Conservation (phyloP, 75 land plant genomes). For the Picea sitchensis region DNA sequence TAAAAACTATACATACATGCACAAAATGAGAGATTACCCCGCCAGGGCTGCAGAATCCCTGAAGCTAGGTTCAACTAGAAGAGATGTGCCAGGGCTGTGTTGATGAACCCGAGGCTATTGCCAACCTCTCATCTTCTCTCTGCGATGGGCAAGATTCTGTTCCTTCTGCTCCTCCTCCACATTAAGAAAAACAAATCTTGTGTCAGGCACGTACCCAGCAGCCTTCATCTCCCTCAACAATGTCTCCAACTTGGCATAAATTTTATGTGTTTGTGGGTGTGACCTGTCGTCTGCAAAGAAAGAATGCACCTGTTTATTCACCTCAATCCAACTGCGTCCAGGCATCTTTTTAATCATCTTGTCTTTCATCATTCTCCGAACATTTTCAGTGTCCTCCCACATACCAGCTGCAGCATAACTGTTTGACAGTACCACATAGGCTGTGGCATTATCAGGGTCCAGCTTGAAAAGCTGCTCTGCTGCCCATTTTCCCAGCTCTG, state of each 20-base stretch:
- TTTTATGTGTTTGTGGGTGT: constrained; percentile 7
- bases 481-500: constrained; percentile 7
- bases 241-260: constrained; percentile 9
- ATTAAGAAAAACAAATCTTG: neutral
- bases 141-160: neutral
- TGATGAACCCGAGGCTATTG: constrained; percentile 2
- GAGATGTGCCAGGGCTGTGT: neutral
- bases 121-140: constrained; percentile 4
- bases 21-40: too few species aligned
- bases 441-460: neutral
- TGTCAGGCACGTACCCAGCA: constrained; percentile 3
- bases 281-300: constrained; percentile 10
- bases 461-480: constrained; percentile 1
- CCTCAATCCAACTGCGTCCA: constrained; percentile 14
- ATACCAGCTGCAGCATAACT: constrained; percentile 15
- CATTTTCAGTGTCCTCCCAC: constrained; percentile 10
- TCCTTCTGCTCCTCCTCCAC: constrained; percentile 3
- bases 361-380: constrained; percentile 7
- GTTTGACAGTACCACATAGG: constrained; percentile 17
- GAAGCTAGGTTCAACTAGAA: too few species aligned
- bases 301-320: constrained; percentile 5
- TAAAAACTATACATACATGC: too few species aligned
- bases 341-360: constrained; percentile 11
- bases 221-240: constrained; percentile 10
- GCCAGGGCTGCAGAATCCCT: too few species aligned